A percentile compares a stretch with the other conserved stretches of the same genome.
phyloP scores from a whole-genome alignment of 1,284 basidiomycete genomes.

The Moesziomyces sp. region DNA sequence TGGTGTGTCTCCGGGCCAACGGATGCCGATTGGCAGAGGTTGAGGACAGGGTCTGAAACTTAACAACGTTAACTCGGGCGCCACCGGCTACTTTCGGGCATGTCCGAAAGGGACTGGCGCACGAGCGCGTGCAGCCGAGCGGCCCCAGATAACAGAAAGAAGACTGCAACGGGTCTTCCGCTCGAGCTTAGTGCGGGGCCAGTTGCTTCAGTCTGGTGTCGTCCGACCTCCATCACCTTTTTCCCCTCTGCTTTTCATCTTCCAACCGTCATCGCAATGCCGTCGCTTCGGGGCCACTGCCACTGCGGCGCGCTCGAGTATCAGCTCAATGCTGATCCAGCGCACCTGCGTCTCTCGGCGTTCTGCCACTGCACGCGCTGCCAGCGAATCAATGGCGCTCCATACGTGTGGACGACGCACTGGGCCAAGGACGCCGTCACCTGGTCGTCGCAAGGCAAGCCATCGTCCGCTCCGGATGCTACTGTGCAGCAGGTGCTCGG shows the following conservation, averaged over 20 bases:
- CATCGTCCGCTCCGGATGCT: conserved; percentile 3
- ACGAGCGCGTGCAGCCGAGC: conserved; percentile 3
- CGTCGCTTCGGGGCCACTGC: conserved; percentile 45
- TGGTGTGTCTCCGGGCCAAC: too few species aligned
- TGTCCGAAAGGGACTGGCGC: conserved; percentile 4
- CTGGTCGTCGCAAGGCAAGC: conserved; percentile 34
- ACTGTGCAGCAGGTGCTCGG: conserved; percentile 17
- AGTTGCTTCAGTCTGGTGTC: conserved; percentile 1
- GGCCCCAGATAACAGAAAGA: background rate
- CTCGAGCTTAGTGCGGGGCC: background rate
- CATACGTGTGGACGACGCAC: conserved; percentile 60
- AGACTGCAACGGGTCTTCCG: background rate
- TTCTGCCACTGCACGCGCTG: conserved; percentile 62
- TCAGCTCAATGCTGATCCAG: conserved; percentile 20
- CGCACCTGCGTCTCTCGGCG: conserved; percentile 44
- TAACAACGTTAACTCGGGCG: too few species aligned
- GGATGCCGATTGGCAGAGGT: too few species aligned
- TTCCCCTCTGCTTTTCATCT: background rate
- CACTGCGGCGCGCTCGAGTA: conserved; percentile 47
- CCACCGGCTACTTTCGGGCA: conserved; percentile 2
- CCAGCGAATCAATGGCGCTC: conserved; percentile 59
- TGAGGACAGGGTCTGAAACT: too few species aligned
- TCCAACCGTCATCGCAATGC: conserved; percentile 3
- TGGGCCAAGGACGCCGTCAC: conserved; percentile 51
- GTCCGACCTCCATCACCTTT: conserved; percentile 13